phyloP scores from a whole-genome alignment of 108 stramenopile species.

The Pseudonitzschia delicatissima region DNA sequence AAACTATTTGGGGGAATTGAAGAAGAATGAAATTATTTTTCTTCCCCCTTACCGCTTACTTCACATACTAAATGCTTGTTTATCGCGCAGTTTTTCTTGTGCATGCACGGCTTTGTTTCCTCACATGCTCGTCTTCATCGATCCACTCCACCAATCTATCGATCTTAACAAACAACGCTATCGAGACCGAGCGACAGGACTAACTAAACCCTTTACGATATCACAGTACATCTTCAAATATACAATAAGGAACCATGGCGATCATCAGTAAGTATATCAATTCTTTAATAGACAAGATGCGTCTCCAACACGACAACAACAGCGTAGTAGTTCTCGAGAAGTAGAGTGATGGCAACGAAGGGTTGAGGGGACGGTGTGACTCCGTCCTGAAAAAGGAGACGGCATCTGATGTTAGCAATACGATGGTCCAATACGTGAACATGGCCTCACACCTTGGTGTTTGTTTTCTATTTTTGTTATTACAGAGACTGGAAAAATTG shows the following conservation, averaged over 20 bases:
- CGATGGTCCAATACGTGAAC: not conserved
- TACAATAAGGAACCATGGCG: slow-evolving; percentile 31
- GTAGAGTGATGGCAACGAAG: no score
- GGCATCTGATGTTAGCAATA: not conserved
- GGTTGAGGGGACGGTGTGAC: no score
- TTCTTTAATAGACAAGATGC: not conserved
- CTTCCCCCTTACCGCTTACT: slow-evolving; percentile 14
- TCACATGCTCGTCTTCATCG: not conserved
- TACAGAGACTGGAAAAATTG: slow-evolving; percentile 96
- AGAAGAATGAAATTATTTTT: no score
- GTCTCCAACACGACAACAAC: no score
- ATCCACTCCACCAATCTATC: not conserved
- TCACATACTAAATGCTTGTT: not conserved
- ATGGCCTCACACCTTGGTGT: not conserved
- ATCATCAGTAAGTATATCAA: slow-evolving; percentile 35
- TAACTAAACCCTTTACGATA: not conserved
- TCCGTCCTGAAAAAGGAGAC: no score
- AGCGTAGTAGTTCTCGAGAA: no score
- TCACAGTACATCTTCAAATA: slow-evolving; percentile 5
- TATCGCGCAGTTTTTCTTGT: not conserved
- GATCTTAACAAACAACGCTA: not conserved
- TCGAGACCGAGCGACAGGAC: no score
- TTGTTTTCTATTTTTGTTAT: slow-evolving; percentile 4
- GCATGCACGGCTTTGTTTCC: not conserved
- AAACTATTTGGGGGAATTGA: no score